A percentile compares a stretch with the other conserved stretches of the same genome.
Evolutionary conservation across 2,329 filamentous ascomycete genomes (phyloP).

Genomic region (Fusarium tricinctum): DNA sequence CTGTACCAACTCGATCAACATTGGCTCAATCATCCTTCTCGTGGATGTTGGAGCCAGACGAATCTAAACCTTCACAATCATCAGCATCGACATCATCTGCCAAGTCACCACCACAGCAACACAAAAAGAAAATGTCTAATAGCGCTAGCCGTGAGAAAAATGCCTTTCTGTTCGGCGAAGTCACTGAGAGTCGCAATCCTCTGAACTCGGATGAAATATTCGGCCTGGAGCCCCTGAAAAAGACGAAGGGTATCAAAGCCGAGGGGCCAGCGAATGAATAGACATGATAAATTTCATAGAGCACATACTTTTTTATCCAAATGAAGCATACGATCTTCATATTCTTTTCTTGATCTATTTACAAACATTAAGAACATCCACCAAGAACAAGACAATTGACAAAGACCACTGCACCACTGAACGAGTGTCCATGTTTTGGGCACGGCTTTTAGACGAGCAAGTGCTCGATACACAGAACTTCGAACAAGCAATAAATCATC

Average conservation of each 20-base stretch:
- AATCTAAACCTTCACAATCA: conserved; percentile 50
- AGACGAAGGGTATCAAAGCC: conserved; percentile 40
- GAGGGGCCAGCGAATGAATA: conserved; percentile 9
- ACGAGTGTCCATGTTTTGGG: background rate
- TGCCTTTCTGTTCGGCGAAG: conserved; percentile 72
- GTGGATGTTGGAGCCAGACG: conserved; percentile 79
- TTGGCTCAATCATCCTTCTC: conserved; percentile 82
- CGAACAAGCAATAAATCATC: background rate
- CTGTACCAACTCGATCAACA: conserved; percentile 72
- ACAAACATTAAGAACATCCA: background rate
- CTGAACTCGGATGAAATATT: conserved; percentile 66
- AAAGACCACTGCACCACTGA: background rate
- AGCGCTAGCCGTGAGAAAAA: conserved; percentile 67
- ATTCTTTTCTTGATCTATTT: background rate
- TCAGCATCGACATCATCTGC: conserved; percentile 38
- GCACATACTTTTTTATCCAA: conserved; percentile 5
- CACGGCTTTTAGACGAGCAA: background rate
- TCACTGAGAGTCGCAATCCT: conserved; percentile 55
- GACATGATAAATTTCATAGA: conserved; percentile 8
- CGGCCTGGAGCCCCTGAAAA: conserved; percentile 65
- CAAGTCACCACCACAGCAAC: conserved; percentile 53
- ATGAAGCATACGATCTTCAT: background rate
- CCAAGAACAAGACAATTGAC: background rate
- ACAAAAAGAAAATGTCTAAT: conserved; percentile 59
- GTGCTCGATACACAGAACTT: background rate